Evolutionary conservation across 2,329 filamentous ascomycete species (phyloP).

Genomic region (Ophiostoma montium): DNA sequence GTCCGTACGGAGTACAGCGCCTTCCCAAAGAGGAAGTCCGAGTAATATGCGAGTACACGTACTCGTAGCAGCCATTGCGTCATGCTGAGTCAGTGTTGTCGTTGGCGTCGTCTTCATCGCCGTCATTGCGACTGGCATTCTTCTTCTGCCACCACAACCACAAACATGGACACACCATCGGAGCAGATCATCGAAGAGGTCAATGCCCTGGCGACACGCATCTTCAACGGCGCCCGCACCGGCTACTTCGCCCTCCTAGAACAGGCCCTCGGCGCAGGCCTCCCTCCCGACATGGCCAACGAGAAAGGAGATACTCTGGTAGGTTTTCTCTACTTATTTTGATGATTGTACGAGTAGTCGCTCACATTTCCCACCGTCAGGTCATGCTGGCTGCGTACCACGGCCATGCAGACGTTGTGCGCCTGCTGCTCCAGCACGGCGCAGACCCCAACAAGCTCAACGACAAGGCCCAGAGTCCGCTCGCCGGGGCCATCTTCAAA

Average conservation of each 20-base stretch:
- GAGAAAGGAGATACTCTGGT: conserved; percentile 55
- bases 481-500: conserved; percentile 63
- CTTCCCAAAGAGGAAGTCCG: background rate
- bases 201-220: conserved; percentile 48
- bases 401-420: conserved; percentile 46
- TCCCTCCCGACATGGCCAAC: conserved; percentile 58
- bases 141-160: background rate
- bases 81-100: too few relatives aligned
- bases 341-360: background rate
- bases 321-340: background rate
- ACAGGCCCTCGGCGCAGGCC: conserved; percentile 48
- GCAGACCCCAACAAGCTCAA: conserved; percentile 57
- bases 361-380: background rate
- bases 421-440: conserved; percentile 44
- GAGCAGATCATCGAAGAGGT: conserved; percentile 1
- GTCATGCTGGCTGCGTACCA: conserved; percentile 62
- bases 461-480: conserved; percentile 51
- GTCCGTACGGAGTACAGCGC: too few relatives aligned
- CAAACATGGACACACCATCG: background rate
- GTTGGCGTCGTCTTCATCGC: background rate
- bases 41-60: too few relatives aligned
- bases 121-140: background rate
- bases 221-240: conserved; percentile 52
- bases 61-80: too few relatives aligned
- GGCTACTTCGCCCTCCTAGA: conserved; percentile 45